A percentile compares a stretch with the other conserved stretches of the same genome.
phyloP scores from a whole-genome alignment of 495 filamentous ascomycete genomes.

The Pyrenula massariospora region DNA sequence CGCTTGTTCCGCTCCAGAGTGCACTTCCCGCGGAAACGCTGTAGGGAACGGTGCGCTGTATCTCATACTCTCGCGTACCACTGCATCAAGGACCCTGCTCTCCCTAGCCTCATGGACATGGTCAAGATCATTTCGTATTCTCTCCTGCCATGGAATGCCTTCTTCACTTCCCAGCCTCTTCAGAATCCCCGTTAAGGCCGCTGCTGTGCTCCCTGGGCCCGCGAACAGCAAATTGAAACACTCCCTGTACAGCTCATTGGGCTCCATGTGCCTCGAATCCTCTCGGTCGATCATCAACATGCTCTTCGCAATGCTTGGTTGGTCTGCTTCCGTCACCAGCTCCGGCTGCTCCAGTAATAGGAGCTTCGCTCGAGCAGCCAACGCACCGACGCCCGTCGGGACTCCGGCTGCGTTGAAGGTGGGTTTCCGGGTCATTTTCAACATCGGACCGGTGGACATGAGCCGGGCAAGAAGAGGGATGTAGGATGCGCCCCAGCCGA shows the following conservation, averaged over 20 bases:
- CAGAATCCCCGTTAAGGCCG: no score
- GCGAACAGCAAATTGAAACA: no score
- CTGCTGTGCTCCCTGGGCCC: no score
- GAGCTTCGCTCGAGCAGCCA: constrained; percentile 1
- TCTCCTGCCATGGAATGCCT: no score
- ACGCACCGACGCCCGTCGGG: background rate
- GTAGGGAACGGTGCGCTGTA: constrained; percentile 59
- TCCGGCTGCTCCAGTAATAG: constrained; percentile 3
- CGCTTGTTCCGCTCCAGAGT: constrained; percentile 8
- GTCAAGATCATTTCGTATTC: no score
- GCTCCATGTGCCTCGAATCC: constrained; percentile 7
- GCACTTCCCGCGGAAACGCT: constrained; percentile 41
- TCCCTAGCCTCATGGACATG: no score
- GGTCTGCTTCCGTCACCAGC: background rate
- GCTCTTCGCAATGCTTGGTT: constrained; percentile 8
- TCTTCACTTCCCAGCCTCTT: no score
- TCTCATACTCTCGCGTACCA: constrained; percentile 64
- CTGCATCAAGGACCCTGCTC: constrained; percentile 46
- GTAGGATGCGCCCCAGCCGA: constrained; percentile 9
- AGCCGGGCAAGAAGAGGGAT: constrained; percentile 7
- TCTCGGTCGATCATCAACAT: constrained; percentile 7
- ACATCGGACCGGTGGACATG: constrained; percentile 6
- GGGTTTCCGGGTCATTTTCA: constrained; percentile 1
- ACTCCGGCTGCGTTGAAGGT: background rate
- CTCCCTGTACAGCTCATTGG: constrained; percentile 5